Percentiles rank a stretch among this genome's conserved stretches.
Conservation (phyloP, 495 filamentous ascomycete species). For the Aspergillus cristatus region DNA sequence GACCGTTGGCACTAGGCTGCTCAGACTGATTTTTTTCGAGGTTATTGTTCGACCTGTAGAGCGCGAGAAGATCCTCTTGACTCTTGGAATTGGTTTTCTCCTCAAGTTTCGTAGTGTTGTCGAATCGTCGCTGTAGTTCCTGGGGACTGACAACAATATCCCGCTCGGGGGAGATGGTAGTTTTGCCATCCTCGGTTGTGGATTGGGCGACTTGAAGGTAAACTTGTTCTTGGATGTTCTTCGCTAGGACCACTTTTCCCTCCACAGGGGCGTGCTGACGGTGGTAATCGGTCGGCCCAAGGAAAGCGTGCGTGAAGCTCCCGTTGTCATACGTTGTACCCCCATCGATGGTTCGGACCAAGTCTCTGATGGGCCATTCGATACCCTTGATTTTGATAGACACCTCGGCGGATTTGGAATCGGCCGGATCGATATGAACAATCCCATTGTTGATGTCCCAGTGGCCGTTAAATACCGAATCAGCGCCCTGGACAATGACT, state of each 20-base stretch:
- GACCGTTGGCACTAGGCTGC: neutral
- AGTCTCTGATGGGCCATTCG: slow-evolving; percentile 16
- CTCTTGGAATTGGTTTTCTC: neutral
- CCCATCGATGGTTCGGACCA: slow-evolving; percentile 6
- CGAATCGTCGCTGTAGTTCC: neutral
- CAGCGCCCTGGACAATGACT: slow-evolving; percentile 1
- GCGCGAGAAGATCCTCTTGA: neutral
- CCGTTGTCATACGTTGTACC: slow-evolving; percentile 5
- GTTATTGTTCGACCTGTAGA: neutral
- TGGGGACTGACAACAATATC: neutral
- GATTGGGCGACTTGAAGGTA: slow-evolving; percentile 16
- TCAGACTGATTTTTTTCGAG: neutral
- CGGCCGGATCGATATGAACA: neutral
- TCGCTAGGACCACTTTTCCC: slow-evolving; percentile 18
- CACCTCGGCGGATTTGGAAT: neutral
- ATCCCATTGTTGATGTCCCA: slow-evolving; percentile 1
- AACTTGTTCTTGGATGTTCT: slow-evolving; percentile 15
- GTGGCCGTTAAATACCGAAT: neutral
- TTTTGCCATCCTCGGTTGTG: neutral
- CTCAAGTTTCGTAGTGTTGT: neutral
- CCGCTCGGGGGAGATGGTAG: neutral
- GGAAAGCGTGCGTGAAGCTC: slow-evolving; percentile 21
- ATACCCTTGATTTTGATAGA: slow-evolving; percentile 17
- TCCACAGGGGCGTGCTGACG: slow-evolving; percentile 19
- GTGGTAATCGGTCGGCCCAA: slow-evolving; percentile 21